A percentile compares a stretch with the other conserved stretches of the same genome.
Evolutionary conservation across 2,329 filamentous ascomycete genomes (phyloP).

Genomic region (Phialophora verrucosa): DNA sequence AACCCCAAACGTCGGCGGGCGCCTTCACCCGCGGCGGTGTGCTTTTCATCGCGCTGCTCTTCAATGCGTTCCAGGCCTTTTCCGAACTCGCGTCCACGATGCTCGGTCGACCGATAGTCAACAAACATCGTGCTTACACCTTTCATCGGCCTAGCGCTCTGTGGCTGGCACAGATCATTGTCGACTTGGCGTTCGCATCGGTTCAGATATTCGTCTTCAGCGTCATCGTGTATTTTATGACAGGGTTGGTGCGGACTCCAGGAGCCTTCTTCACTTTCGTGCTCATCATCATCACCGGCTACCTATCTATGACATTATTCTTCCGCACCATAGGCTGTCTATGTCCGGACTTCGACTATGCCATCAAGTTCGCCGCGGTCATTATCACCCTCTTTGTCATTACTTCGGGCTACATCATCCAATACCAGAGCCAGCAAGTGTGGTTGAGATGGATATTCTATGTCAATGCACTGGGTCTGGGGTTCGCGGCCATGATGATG

Average conservation of each 20-base stretch:
- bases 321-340: constrained; percentile 76
- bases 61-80: constrained; percentile 88
- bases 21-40: constrained; percentile 83
- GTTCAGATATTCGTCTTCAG: constrained; percentile 74
- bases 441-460: constrained; percentile 84
- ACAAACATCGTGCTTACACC: constrained; percentile 82
- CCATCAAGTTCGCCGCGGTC: constrained; percentile 79
- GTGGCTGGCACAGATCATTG: constrained; percentile 76
- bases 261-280: constrained; percentile 81
- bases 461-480: constrained; percentile 74
- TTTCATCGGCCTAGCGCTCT: constrained; percentile 82
- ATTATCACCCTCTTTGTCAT: constrained; percentile 82
- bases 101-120: constrained; percentile 76
- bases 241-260: constrained; percentile 68
- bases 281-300: constrained; percentile 70
- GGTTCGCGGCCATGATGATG: constrained; percentile 79
- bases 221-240: constrained; percentile 82
- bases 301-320: constrained; percentile 76
- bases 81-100: constrained; percentile 77
- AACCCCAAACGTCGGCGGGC: constrained; percentile 67
- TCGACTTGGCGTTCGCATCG: constrained; percentile 72
- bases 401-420: constrained; percentile 83
- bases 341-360: constrained; percentile 82
- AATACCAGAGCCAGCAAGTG: constrained; percentile 73
- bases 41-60: constrained; percentile 78